Evolutionary conservation across 495 filamentous ascomycete genomes (phyloP), one percentile per base, ranked within the genome.

Genomic region (Pyrenopolyporus hunteri): DNA sequence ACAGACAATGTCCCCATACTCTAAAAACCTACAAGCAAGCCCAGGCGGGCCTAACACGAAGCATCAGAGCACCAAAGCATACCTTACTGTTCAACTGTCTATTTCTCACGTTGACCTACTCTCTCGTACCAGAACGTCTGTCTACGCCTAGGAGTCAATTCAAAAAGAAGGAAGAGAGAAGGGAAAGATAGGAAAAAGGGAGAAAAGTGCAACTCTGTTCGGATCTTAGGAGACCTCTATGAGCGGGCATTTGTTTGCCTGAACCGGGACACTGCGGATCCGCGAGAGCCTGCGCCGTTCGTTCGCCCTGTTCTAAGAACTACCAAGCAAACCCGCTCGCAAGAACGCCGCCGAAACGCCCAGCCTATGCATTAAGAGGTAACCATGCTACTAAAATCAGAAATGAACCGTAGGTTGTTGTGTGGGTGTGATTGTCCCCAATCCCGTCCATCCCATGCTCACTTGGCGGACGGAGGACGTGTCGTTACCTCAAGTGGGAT

Each of bases 301-400:
- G 28, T 23, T 25, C 16, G 54, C 33, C 2, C 16, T 28, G 4
- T n/a, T 55, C 58, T 55, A 49, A 35, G n/a, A 42, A 13, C 17
- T 36, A 42, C 26, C 37, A 31, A 40, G 28, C 19, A 36, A n/a
- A 31, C 23, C 40, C 10, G 7, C 3, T 13, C 5, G 6, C 9
- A 25, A 28, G 9, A n/a, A 40, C 4, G 22, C 23, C 17, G 42
- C 25, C 14, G 17, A 23, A 62, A 63, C 60, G 53, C 60, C 53
- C 11, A 43, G 5, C 47, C 47, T 7, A 63, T 63, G 59, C 51
- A 37, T n/a, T n/a, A n/a, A n/a, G n/a, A n/a, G n/a, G n/a, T 57
- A 28, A 29, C 50, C 10, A 55, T 49, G 58, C 50, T 55, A 33
- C n/a, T n/a, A n/a, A n/a, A n/a, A n/a, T n/a, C n/a, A n/a, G 35